Percentiles rank a stretch among this genome's conserved stretches.
These are phyloP conservation scores for Monotropa hypopitys DNA, from an alignment of 179 eudicot genomes.

Conservation along the genomic window DNA sequence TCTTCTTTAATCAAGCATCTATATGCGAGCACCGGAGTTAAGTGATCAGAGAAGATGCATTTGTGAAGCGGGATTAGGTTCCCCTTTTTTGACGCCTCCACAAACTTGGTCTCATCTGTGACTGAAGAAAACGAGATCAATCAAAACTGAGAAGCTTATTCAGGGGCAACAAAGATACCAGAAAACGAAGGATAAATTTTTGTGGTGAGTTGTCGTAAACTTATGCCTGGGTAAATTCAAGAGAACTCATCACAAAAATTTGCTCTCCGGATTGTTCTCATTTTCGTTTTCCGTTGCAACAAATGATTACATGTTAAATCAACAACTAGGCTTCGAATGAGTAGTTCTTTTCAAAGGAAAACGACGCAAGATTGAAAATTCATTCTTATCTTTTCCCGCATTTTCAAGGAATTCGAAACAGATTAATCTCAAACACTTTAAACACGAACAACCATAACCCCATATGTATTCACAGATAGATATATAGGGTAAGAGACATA, in stretches of 20 bases:
- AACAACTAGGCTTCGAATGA: not conserved
- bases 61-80: conserved; percentile 62
- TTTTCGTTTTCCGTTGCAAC: not conserved
- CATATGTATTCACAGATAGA: not conserved
- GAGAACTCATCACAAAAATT: no score
- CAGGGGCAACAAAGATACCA: not conserved
- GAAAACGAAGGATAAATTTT: not conserved
- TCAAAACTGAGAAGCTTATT: not conserved
- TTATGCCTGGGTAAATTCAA: no score
- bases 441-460: not conserved
- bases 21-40: conserved; percentile 83
- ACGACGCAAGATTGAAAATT: not conserved
- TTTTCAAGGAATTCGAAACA: not conserved
- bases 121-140: conserved; percentile 1
- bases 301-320: not conserved
- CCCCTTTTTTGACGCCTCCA: conserved; percentile 38
- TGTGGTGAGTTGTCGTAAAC: not conserved
- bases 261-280: not conserved
- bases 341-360: not conserved
- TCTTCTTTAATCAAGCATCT: conserved; percentile 82
- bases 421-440: not conserved
- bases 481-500: not conserved
- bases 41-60: conserved; percentile 68
- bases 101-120: conserved; percentile 15
- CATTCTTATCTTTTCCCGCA: not conserved